Evolutionary conservation across 148 eudicot species (phyloP), one percentile per base, ranked within the genome.

Genomic region (Camellia granthamiana): DNA sequence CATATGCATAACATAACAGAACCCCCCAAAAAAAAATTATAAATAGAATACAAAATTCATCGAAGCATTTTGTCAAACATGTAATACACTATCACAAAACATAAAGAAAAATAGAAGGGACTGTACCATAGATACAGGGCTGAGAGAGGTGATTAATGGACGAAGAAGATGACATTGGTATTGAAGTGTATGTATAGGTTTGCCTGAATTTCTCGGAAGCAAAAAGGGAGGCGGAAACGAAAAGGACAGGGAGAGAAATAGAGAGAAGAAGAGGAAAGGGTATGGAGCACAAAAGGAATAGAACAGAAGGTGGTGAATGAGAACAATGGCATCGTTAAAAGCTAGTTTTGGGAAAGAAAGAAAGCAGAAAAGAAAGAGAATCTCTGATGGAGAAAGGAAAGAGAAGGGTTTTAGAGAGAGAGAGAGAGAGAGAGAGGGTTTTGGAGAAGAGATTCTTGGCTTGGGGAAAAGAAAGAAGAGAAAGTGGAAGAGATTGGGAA

Each of bases 391-490:
- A 69, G 74, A 84, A 52, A 77, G 76, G 72, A 75, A 80, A 56
- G 15, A 51, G 30, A 30, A 30, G 30, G 75, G 52, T 74, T 69
- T n/a, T 9, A 44, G 62, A 58, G 74, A 30, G 72, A 79, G 30
- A 30, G 30, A 30, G 77, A 78, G 73, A 70, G 56, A 23, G 44
- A 72, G 18, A 21, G 81, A 73, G 30, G 59, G 74, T 10, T 54
- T 74, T 52, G 77, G 59, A 76, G 72, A 64, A 86, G 89, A 90
- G 91, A 92, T 93, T 91, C 98, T 92, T 94, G 86, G 91, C 95
- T 91, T 91, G 89, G 6, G 88, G 87, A 91, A 90, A 91, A 86
- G 83, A 81, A 84, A 80, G 83, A 89, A 92, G 79, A 81, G 81
- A 88, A 75, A 78, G 78, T 71, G 61, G 75, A 70, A 58, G 78